These are phyloP conservation scores for Metarhizium anisopliae DNA, from an alignment of 2,329 filamentous ascomycete species.

Conservation along the genomic window DNA sequence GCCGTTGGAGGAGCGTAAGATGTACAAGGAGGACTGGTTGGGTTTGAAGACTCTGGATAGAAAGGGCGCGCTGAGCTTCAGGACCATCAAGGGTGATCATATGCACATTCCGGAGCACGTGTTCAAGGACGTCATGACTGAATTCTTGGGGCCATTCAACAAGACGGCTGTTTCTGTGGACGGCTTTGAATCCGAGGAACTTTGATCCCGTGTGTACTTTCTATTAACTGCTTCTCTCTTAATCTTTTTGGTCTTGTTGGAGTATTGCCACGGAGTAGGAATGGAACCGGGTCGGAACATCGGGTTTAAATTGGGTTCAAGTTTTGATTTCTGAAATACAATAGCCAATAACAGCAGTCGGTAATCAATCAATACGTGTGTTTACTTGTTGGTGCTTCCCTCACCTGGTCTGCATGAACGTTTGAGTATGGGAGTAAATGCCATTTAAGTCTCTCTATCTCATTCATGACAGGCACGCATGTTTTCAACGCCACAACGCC, in stretches of 20 bases:
- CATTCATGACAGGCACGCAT: conserved; percentile 3
- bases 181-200: conserved; percentile 24
- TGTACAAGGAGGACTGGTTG: conserved; percentile 92
- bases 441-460: conserved; percentile 1
- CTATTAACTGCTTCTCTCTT: neutral
- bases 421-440: neutral
- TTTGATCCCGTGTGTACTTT: conserved; percentile 17
- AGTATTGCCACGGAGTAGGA: neutral
- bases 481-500: conserved; percentile 25
- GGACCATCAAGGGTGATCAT: conserved; percentile 65
- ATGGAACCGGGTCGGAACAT: no score
- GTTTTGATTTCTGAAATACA: neutral
- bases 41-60: conserved; percentile 72
- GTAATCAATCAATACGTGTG: neutral
- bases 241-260: neutral
- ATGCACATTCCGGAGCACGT: conserved; percentile 67
- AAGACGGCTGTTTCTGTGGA: conserved; percentile 17
- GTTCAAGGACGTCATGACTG: conserved; percentile 55
- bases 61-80: conserved; percentile 70
- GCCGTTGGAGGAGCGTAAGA: conserved; percentile 54
- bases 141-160: conserved; percentile 52
- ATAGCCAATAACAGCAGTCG: neutral
- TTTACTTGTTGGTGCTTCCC: neutral
- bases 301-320: neutral
- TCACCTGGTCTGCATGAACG: neutral